Base-by-base conservation (phyloP, 2,329 filamentous ascomycete genomes). In the Davidsoniella australis region DNA sequence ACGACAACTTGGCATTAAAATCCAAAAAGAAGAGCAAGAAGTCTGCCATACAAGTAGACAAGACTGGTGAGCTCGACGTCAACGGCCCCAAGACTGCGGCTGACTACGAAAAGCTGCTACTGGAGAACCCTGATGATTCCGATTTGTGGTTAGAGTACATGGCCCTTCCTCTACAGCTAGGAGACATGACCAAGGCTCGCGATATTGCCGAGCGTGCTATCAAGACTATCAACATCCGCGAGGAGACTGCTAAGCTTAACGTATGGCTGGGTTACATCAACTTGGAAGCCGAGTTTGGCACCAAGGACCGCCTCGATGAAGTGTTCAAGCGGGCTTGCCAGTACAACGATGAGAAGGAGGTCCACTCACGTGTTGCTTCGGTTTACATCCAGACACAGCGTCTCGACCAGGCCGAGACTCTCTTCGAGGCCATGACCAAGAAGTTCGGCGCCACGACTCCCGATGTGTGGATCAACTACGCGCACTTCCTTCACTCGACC, bases 101-200 rank as follows among this genome's bases (percentile, higher is more conserved):
- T 54, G 93, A 98, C 64, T 98, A 87, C 63, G 93, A 98, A 66
- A 82, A 91, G 57, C 78, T 95, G 20, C 75, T 98, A 40, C 76
- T 98, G 18, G 85, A 87, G 50, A 84, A 94, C 61, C 87, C 91
- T 2, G 87, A 96, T 66, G 89, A 85, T n/a, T 93, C 89, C 0
- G 72, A 82, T 54, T 74, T 96, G 24, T 98, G 91, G 91, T 85
- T 95, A 49, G 77, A 85, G 56, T 98, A 98, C 67, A 96, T 98
- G 86, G 87, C 88, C n/a, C 94, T 94, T 73, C 86, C 96, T 65
- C 80, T 95, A 63, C 82, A 94, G 61, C 76, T 94, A 47, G 85
- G 85, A 60, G 91, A 98, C 65, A 72, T 93, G 17, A 78, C 81
- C 54, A 91, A 87, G 64, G 88, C 91, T 10, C 79, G 89, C 45